A percentile compares a stretch with the other conserved stretches of the same genome.
phyloP scores from a whole-genome alignment of 2,329 filamentous ascomycete species.

The Microcyclosporella mali region DNA sequence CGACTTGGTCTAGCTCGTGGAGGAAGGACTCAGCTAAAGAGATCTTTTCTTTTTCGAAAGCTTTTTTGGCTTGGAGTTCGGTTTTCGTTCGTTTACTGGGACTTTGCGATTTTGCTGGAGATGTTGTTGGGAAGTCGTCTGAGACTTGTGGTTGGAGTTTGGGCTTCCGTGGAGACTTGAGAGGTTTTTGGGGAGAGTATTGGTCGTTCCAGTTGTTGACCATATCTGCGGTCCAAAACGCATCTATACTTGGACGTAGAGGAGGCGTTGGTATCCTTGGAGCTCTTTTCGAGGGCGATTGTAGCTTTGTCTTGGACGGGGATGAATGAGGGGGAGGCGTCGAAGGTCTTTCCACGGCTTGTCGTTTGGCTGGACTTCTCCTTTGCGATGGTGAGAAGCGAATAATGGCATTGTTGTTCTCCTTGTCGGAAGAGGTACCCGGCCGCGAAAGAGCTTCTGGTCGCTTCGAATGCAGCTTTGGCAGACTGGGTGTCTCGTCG shows the following conservation, averaged over 20 bases:
- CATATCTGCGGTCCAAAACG: conserved; percentile 55
- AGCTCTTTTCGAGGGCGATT: conserved; percentile 44
- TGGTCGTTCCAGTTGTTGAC: conserved; percentile 60
- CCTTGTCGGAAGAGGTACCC: conserved; percentile 25
- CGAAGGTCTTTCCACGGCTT: conserved; percentile 14
- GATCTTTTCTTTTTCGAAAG: conserved; percentile 58
- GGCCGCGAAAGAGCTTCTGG: not conserved
- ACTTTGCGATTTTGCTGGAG: conserved; percentile 36
- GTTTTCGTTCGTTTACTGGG: conserved; percentile 28
- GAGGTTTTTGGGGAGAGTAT: conserved; percentile 49
- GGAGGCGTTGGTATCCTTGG: conserved; percentile 49
- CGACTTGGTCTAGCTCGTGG: conserved; percentile 58
- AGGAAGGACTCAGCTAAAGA: conserved; percentile 60
- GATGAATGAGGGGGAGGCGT: conserved; percentile 39
- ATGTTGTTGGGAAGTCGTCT: conserved; percentile 27
- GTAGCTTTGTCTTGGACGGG: conserved; percentile 38
- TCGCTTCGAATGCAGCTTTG: not conserved
- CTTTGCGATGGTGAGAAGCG: conserved; percentile 23
- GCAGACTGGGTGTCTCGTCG: not conserved
- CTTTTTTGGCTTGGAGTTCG: conserved; percentile 45
- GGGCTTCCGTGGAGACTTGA: conserved; percentile 35
- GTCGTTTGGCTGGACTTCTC: conserved; percentile 11
- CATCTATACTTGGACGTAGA: conserved; percentile 49
- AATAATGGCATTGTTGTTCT: conserved; percentile 22
- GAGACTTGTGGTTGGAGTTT: conserved; percentile 19